Evolutionary conservation across 139 green algal genomes (phyloP).

Genomic region (Cymbomonas tetramitiformis): DNA sequence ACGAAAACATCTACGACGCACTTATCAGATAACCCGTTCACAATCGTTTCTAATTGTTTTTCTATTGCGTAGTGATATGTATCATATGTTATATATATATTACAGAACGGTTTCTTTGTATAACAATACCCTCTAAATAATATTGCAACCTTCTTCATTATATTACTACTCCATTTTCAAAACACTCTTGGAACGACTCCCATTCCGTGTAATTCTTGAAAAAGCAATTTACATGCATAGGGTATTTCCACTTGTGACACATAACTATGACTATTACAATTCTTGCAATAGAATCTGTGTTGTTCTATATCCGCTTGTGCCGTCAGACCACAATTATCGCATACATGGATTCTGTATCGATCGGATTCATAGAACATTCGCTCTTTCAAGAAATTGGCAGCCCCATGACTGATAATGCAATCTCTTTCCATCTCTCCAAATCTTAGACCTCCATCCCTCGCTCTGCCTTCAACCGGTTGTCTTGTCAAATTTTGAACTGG

Average conservation of each 20-base stretch:
- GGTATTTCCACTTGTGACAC: slow-evolving; percentile 79
- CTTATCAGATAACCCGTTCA: too few species aligned
- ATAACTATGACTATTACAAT: slow-evolving; percentile 39
- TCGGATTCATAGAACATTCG: slow-evolving; percentile 91
- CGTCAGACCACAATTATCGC: slow-evolving; percentile 78
- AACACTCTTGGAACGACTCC: too few species aligned
- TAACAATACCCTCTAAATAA: too few species aligned
- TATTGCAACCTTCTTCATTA: too few species aligned
- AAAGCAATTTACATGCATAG: slow-evolving; percentile 93
- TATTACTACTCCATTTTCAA: too few species aligned
- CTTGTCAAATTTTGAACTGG: slow-evolving; percentile 75
- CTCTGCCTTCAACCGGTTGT: slow-evolving; percentile 89
- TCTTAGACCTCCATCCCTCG: slow-evolving; percentile 60
- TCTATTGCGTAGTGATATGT: too few species aligned
- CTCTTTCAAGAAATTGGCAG: slow-evolving; percentile 85
- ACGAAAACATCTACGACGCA: too few species aligned
- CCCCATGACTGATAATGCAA: slow-evolving; percentile 87
- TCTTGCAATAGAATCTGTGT: slow-evolving; percentile 49
- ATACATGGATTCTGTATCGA: slow-evolving; percentile 88
- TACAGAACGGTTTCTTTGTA: too few species aligned
- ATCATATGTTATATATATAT: too few species aligned
- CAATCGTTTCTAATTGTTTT: too few species aligned
- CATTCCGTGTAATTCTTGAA: too few species aligned
- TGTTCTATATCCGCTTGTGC: slow-evolving; percentile 41
- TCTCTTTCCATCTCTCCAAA: slow-evolving; percentile 94